Conservation (phyloP, 345 rosid genomes). For the Camelina neglecta region DNA sequence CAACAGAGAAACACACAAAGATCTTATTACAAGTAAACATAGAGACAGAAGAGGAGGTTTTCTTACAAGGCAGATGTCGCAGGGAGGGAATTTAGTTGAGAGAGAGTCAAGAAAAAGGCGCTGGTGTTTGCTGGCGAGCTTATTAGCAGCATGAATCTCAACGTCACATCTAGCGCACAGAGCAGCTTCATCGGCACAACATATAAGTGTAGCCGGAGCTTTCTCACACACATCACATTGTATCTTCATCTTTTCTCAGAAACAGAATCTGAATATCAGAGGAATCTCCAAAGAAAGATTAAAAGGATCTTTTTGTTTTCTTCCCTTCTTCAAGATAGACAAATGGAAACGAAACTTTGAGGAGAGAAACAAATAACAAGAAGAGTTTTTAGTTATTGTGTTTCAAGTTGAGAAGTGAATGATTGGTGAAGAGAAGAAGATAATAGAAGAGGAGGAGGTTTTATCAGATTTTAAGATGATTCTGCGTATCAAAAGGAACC, state of each 20-base stretch:
- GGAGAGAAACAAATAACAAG: neutral
- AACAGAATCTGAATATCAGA: constrained; percentile 6
- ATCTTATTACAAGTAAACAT: neutral
- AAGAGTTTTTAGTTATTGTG: neutral
- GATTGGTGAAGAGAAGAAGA: constrained; percentile 38
- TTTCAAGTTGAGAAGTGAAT: constrained; percentile 22
- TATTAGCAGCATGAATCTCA: constrained; percentile 93
- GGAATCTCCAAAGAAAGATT: constrained; percentile 1
- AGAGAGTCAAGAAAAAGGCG: constrained; percentile 86
- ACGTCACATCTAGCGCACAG: constrained; percentile 79
- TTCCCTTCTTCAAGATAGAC: constrained; percentile 7
- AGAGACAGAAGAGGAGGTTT: neutral
- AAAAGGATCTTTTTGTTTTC: constrained; percentile 10
- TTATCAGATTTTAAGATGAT: constrained; percentile 21
- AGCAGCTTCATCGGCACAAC: constrained; percentile 97
- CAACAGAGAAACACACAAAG: neutral
- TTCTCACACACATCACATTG: constrained; percentile 98
- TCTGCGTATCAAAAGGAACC: constrained; percentile 37
- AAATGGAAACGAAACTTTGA: constrained; percentile 23
- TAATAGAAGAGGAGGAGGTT: neutral
- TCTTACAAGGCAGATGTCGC: constrained; percentile 90
- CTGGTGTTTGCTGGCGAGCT: constrained; percentile 96
- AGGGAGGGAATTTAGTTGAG: constrained; percentile 79
- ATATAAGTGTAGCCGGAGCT: constrained; percentile 90
- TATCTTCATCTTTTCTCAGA: constrained; percentile 54